Base-by-base conservation (phyloP, 2,329 filamentous ascomycete genomes). In the Ophiognomonia clavigignenti-juglandacearum region DNA sequence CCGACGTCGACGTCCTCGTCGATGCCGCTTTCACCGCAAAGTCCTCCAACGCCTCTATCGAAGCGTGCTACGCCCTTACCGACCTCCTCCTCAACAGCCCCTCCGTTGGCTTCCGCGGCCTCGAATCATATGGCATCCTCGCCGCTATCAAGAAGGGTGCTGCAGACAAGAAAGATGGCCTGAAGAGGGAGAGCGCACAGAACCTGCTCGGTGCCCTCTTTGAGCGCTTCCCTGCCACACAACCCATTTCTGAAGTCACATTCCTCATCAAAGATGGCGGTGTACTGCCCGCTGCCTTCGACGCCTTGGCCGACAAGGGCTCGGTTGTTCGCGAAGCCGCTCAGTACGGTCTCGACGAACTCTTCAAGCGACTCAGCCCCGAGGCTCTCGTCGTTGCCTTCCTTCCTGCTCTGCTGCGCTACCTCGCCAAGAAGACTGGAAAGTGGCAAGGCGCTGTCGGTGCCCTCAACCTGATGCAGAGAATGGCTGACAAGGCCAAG, bases 371-470 rank as follows among this genome's bases (percentile, higher is more conserved):
- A 61, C 72, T 98, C 53, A 83, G 80, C 61, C 72, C 89, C 47
- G 93, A 97, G 72, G 83, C 88, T 41, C 80, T 95, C 60, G 85
- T 95, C 43, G 79, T 82, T 53, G 91, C 87, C 18, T 77, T 98
- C 35, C 73, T 98, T 43, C 90, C 93, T 3, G 77, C 81, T 14
- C 72, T 98, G 34, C 69, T 75, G 53, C 69, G 76, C 43, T 97
- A 97, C 64, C 75, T 98, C 24, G 74, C 75, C 62, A 95, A 89
- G 70, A 82, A 81, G 61, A 86, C 89, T 14, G 91, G 88, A 56
- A 98, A 98, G 71, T 98, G 93, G 93, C 93, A 98, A 70, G 93
- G 93, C 51, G 88, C 88, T 14, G 88, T 96, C 44, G 91, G 86
- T 51, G 93, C 88, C 38, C 85, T 86, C 62, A 83, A 86, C 65